Conservation (phyloP, 2,329 filamentous ascomycete species). For the Fusarium denticulatum region DNA sequence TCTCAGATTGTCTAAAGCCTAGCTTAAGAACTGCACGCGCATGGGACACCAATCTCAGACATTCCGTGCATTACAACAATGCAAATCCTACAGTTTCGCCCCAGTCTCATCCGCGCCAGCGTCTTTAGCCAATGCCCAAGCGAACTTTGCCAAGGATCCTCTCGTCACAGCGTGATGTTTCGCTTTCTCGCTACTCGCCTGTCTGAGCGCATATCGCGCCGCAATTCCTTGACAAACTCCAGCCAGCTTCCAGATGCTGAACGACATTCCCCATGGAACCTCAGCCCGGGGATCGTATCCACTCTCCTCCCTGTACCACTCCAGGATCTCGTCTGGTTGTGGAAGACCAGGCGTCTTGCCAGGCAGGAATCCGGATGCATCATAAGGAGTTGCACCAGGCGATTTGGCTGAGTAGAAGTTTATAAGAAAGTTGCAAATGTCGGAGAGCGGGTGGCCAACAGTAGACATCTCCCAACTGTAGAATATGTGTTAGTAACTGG, state of each 20-base stretch:
- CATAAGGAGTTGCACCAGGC: slow-evolving; percentile 38
- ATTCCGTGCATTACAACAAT: neutral
- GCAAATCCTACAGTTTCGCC: slow-evolving; percentile 41
- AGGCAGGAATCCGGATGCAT: slow-evolving; percentile 65
- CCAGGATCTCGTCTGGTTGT: slow-evolving; percentile 52
- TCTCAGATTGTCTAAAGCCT: neutral
- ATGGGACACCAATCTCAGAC: neutral
- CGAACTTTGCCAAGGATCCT: slow-evolving; percentile 77
- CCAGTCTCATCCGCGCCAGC: slow-evolving; percentile 43
- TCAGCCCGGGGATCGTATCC: slow-evolving; percentile 76
- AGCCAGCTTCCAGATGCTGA: slow-evolving; percentile 68
- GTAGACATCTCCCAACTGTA: slow-evolving; percentile 95
- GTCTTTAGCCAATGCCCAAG: slow-evolving; percentile 76
- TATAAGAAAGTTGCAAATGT: slow-evolving; percentile 79
- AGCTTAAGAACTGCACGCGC: no score
- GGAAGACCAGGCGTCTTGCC: slow-evolving; percentile 72
- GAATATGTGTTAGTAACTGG: neutral
- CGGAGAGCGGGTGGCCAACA: slow-evolving; percentile 92
- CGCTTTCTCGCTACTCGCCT: slow-evolving; percentile 90
- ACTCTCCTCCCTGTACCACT: slow-evolving; percentile 59
- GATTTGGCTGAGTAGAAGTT: slow-evolving; percentile 52
- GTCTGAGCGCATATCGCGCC: slow-evolving; percentile 82
- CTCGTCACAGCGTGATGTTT: slow-evolving; percentile 75
- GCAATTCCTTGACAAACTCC: slow-evolving; percentile 88
- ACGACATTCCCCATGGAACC: slow-evolving; percentile 69